These are phyloP conservation scores for Capniomyces stellatus DNA, from an alignment of 371 early-diverging fungal species.

Conservation along the genomic window DNA sequence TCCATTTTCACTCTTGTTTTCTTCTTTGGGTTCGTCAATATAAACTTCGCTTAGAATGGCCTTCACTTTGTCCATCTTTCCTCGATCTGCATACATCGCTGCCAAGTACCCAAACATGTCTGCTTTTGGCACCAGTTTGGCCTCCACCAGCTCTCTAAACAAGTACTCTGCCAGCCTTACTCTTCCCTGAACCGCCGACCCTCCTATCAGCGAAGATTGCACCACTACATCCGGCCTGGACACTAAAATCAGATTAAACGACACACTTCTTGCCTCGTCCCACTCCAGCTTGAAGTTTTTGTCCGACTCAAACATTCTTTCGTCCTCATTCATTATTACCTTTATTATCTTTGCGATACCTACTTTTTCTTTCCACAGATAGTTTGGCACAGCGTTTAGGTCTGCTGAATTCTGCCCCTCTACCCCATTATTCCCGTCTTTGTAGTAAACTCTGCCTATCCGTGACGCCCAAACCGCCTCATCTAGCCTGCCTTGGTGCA, in stretches of 20 bases:
- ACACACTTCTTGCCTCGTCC: not conserved
- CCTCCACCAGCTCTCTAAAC: conserved; percentile 18
- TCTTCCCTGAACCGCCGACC: not conserved
- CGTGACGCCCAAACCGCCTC: not conserved
- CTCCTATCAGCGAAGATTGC: not conserved
- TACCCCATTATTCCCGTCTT: too few species aligned
- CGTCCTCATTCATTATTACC: not conserved
- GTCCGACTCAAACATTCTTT: not conserved
- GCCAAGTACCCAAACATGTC: conserved; percentile 16
- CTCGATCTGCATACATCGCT: conserved; percentile 13
- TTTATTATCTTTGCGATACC: not conserved
- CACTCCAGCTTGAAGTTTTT: not conserved
- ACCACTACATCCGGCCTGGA: not conserved
- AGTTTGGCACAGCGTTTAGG: not conserved
- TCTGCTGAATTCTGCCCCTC: too few species aligned
- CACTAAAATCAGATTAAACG: not conserved
- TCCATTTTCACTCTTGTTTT: not conserved
- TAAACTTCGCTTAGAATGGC: not conserved
- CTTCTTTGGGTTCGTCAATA: not conserved
- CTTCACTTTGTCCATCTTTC: conserved; percentile 4
- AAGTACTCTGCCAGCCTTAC: conserved; percentile 12
- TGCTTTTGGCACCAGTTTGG: conserved; percentile 13
- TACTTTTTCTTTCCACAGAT: not conserved
- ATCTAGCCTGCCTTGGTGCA: not conserved
- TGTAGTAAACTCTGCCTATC: not conserved